phyloP scores from a whole-genome alignment of 495 filamentous ascomycete genomes.

The Neurospora tetrasperma region DNA sequence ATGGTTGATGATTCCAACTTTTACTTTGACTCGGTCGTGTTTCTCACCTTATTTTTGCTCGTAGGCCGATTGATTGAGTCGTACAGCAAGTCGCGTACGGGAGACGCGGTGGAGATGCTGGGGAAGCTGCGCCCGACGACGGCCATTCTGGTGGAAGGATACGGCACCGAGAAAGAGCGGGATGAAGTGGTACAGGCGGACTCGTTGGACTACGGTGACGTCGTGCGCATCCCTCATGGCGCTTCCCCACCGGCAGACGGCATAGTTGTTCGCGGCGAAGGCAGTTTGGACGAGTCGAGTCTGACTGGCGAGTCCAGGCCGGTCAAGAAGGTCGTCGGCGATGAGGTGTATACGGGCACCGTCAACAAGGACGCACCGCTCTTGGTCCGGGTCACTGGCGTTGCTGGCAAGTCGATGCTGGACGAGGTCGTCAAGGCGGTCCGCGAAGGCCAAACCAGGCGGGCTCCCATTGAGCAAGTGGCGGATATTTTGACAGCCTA shows the following conservation, averaged over 20 bases:
- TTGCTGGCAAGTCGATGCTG: slow-evolving; percentile 74
- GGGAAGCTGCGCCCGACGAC: slow-evolving; percentile 71
- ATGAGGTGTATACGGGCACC: slow-evolving; percentile 74
- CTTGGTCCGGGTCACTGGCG: slow-evolving; percentile 55
- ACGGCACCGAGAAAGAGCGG: slow-evolving; percentile 20
- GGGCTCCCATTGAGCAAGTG: slow-evolving; percentile 76
- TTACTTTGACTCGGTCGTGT: slow-evolving; percentile 93
- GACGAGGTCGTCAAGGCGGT: slow-evolving; percentile 87
- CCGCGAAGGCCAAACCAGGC: slow-evolving; percentile 79
- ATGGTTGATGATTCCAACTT: slow-evolving; percentile 44
- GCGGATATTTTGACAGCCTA: slow-evolving; percentile 78
- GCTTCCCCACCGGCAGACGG: slow-evolving; percentile 83
- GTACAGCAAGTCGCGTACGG: slow-evolving; percentile 86
- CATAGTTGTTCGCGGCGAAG: slow-evolving; percentile 49
- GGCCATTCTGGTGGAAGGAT: slow-evolving; percentile 54
- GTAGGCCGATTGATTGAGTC: slow-evolving; percentile 71
- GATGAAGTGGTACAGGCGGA: slow-evolving; percentile 50
- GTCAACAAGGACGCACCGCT: slow-evolving; percentile 71
- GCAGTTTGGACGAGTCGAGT: slow-evolving; percentile 79
- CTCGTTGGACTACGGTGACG: slow-evolving; percentile 72
- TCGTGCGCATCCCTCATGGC: slow-evolving; percentile 66
- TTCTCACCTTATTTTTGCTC: slow-evolving; percentile 85
- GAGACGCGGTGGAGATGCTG: slow-evolving; percentile 75
- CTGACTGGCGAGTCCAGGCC: slow-evolving; percentile 80
- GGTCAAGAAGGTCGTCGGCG: slow-evolving; percentile 59